phyloP scores from a whole-genome alignment of 2,329 filamentous ascomycete genomes.

The Colletotrichum brevisporum region DNA sequence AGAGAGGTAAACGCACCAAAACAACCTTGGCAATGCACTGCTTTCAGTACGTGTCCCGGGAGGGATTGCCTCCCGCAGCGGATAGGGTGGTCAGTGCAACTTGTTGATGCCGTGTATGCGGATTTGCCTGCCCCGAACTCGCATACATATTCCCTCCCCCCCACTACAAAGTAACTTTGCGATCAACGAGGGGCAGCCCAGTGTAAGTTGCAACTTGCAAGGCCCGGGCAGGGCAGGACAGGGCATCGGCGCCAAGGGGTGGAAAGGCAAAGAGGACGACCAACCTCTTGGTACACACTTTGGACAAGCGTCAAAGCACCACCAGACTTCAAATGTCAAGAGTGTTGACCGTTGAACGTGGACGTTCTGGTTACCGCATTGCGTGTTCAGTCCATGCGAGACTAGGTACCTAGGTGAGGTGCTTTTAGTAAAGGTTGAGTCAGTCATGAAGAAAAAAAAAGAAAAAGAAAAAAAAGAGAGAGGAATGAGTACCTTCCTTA shows the following conservation, averaged over 20 bases:
- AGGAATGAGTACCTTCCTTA: neutral
- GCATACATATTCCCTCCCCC: slow-evolving; percentile 1
- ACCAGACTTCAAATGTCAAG: too few relatives aligned
- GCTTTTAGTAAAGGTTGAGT: too few relatives aligned
- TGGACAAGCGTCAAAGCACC: too few relatives aligned
- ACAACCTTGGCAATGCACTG: too few relatives aligned
- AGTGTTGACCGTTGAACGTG: too few relatives aligned
- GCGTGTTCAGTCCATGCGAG: too few relatives aligned
- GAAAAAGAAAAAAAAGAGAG: neutral
- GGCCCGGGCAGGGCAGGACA: slow-evolving; percentile 6
- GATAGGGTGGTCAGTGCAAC: slow-evolving; percentile 30
- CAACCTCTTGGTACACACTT: neutral
- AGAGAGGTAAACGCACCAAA: too few relatives aligned
- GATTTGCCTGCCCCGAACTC: slow-evolving; percentile 33
- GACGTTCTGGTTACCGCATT: too few relatives aligned
- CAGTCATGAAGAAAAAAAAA: neutral
- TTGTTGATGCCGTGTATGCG: slow-evolving; percentile 20
- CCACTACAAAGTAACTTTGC: slow-evolving; percentile 13
- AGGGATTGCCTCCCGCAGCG: slow-evolving; percentile 24
- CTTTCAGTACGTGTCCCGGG: too few relatives aligned
- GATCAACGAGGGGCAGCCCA: slow-evolving; percentile 28
- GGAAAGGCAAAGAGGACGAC: slow-evolving; percentile 38
- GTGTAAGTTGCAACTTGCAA: neutral
- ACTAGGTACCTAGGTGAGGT: too few relatives aligned
- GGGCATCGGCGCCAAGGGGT: neutral